Conservation (phyloP, 2,329 filamentous ascomycete genomes). For the Hymenoscyphus scutula region DNA sequence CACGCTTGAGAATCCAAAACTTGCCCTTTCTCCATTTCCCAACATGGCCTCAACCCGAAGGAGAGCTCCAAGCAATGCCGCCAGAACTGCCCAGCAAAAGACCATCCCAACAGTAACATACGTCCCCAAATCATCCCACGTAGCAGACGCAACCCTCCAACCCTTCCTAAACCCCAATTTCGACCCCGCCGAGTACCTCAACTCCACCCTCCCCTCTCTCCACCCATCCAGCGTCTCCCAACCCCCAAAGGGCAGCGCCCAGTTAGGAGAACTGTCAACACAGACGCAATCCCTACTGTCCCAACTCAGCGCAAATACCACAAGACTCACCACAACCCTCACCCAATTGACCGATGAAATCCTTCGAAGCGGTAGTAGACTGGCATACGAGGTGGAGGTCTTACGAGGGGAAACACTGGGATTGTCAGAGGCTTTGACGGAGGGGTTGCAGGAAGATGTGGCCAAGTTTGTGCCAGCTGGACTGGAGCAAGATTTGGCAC, state of each 20-base stretch:
- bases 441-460: slow-evolving; percentile 70
- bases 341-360: slow-evolving; percentile 95
- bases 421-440: slow-evolving; percentile 74
- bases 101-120: slow-evolving; percentile 15
- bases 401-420: slow-evolving; percentile 82
- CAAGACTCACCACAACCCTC: slow-evolving; percentile 74
- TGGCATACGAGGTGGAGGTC: slow-evolving; percentile 94
- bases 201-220: slow-evolving; percentile 71
- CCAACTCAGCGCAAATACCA: slow-evolving; percentile 84
- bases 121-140: slow-evolving; percentile 52
- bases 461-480: slow-evolving; percentile 64
- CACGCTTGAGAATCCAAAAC: too few relatives aligned
- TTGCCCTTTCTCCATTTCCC: neutral
- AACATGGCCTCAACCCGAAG: slow-evolving; percentile 35
- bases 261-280: slow-evolving; percentile 73
- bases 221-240: slow-evolving; percentile 37
- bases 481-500: slow-evolving; percentile 29
- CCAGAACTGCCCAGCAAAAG: slow-evolving; percentile 21
- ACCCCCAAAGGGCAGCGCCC: slow-evolving; percentile 40
- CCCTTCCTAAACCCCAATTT: slow-evolving; percentile 76
- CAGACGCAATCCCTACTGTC: slow-evolving; percentile 83
- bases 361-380: slow-evolving; percentile 76
- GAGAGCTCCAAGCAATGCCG: slow-evolving; percentile 29
- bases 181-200: slow-evolving; percentile 82
- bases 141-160: slow-evolving; percentile 68